phyloP scores from a whole-genome alignment of 2,329 filamentous ascomycete species.

The Fusarium sp. region DNA sequence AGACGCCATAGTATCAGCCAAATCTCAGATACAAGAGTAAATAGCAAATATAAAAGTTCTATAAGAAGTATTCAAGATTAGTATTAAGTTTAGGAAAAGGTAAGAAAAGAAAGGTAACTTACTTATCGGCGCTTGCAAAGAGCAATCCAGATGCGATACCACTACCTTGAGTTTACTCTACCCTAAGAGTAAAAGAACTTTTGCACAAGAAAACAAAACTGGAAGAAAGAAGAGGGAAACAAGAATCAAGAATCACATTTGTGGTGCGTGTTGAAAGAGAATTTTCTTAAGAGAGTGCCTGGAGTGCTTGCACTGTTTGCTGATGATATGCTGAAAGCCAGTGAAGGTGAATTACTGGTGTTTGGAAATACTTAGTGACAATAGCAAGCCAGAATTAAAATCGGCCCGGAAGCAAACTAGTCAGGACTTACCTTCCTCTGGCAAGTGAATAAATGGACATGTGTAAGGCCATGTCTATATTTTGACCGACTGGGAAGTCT shows the following conservation, averaged over 20 bases:
- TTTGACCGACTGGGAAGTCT: too few species aligned
- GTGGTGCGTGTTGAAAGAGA: neutral
- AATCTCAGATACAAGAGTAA: rapidly evolving
- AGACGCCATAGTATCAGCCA: neutral
- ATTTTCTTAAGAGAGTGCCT: neutral
- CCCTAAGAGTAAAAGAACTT: rapidly evolving
- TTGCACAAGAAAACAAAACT: rapidly evolving
- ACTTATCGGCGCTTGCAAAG: neutral
- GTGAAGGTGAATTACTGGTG: neutral
- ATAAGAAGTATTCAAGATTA: rapidly evolving
- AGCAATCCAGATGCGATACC: neutral
- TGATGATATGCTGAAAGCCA: neutral
- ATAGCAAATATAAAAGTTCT: neutral
- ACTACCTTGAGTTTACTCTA: neutral
- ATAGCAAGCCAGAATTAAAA: rapidly evolving
- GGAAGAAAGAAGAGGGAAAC: rapidly evolving
- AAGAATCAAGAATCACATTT: neutral
- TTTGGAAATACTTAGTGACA: neutral
- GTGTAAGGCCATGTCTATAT: too few species aligned
- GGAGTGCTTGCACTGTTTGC: neutral
- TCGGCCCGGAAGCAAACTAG: rapidly evolving
- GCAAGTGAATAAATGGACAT: neutral
- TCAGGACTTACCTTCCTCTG: rapidly evolving
- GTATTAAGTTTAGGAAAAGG: neutral
- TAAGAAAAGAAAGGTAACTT: rapidly evolving